Evolutionary conservation across 1,139 yeast genomes (phyloP).

Genomic region (Pichia sp.): DNA sequence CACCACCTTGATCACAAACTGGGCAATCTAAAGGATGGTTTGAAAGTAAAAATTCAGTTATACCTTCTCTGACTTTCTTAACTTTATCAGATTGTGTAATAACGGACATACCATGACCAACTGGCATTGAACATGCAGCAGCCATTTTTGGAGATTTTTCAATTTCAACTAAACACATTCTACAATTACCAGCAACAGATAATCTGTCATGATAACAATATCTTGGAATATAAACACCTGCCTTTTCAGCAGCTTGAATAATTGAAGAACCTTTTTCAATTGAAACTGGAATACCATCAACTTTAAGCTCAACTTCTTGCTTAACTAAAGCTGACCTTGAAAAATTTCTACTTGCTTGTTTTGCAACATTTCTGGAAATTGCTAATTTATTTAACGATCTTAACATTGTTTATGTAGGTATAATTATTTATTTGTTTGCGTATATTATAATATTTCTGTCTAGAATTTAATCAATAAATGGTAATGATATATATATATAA

Average conservation of each 20-base stretch:
- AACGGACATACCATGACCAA: constrained; percentile 82
- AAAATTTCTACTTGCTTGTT: constrained; percentile 14
- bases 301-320: constrained; percentile 61
- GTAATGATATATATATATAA: neutral
- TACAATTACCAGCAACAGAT: constrained; percentile 91
- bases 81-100: constrained; percentile 76
- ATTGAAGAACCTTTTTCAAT: constrained; percentile 86
- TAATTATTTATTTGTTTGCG: neutral
- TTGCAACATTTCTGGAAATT: constrained; percentile 10
- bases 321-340: constrained; percentile 4
- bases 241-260: constrained; percentile 88
- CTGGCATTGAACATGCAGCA: constrained; percentile 91
- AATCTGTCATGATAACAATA: constrained; percentile 89
- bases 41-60: constrained; percentile 80
- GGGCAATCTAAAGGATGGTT: constrained; percentile 94
- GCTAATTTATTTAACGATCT: constrained; percentile 15
- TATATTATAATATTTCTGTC: neutral
- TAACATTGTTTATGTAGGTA: constrained; percentile 8
- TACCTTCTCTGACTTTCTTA: constrained; percentile 83
- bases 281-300: constrained; percentile 71
- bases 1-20: constrained; percentile 92
- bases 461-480: neutral
- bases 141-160: constrained; percentile 88
- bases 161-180: constrained; percentile 89
- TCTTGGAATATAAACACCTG: constrained; percentile 82